Evolutionary conservation across 768 basidiomycete genomes (phyloP).

Genomic region (Russula brevipes): DNA sequence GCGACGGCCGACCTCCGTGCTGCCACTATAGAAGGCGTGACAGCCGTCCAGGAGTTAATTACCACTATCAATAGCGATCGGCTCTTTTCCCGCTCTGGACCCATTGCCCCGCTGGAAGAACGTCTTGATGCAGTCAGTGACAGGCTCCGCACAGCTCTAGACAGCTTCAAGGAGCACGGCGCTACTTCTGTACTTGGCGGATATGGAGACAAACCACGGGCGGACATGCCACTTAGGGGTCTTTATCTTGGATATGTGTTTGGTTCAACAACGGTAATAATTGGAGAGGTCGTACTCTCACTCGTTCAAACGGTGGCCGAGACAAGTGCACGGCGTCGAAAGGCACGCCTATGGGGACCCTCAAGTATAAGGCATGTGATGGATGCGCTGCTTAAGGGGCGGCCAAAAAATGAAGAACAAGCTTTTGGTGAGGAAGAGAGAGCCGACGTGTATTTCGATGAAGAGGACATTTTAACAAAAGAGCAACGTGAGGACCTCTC

Average conservation of each 20-base stretch:
- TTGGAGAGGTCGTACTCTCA: slow-evolving; percentile 35
- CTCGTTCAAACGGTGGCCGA: slow-evolving; percentile 37
- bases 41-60: slow-evolving; percentile 29
- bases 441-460: slow-evolving; percentile 26
- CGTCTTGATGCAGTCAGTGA: slow-evolving; percentile 29
- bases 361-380: slow-evolving; percentile 37
- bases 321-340: slow-evolving; percentile 36
- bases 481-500: slow-evolving; percentile 21
- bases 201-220: slow-evolving; percentile 5
- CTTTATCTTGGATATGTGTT: slow-evolving; percentile 51
- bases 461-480: slow-evolving; percentile 24
- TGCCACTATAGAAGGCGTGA: slow-evolving; percentile 31
- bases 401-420: slow-evolving; percentile 25
- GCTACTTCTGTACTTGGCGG: slow-evolving; percentile 34
- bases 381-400: slow-evolving; percentile 30
- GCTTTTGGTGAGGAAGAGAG: slow-evolving; percentile 32
- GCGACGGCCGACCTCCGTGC: slow-evolving; percentile 36
- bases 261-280: slow-evolving; percentile 39
- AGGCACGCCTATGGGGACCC: slow-evolving; percentile 46
- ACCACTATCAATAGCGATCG: slow-evolving; percentile 35
- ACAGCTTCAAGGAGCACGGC: slow-evolving; percentile 32
- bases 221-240: slow-evolving; percentile 33
- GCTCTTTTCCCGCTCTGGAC: slow-evolving; percentile 26
- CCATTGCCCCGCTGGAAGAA: slow-evolving; percentile 23
- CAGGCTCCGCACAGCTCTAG: slow-evolving; percentile 29